phyloP scores from a whole-genome alignment of 2,329 filamentous ascomycete species.

The Monosporascus ibericus region DNA sequence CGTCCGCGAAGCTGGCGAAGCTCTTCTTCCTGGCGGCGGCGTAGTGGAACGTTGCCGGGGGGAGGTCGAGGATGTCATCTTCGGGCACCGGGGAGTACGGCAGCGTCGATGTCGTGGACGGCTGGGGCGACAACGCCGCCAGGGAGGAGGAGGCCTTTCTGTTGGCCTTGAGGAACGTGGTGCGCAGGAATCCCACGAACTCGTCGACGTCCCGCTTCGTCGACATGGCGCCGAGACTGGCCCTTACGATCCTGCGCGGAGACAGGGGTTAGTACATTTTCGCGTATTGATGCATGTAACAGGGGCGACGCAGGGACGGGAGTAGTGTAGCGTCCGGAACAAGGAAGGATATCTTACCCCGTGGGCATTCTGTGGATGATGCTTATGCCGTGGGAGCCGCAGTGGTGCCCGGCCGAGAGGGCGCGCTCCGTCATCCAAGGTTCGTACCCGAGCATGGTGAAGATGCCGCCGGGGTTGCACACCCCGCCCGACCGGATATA shows the following conservation, averaged over 20 bases:
- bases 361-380: constrained; percentile 49
- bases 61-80: background rate
- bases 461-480: constrained; percentile 42
- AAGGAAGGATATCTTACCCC: constrained; percentile 28
- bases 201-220: constrained; percentile 47
- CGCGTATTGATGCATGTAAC: background rate
- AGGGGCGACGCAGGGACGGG: constrained; percentile 6
- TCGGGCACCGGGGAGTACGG: background rate
- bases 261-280: too few relatives aligned
- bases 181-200: constrained; percentile 39
- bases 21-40: background rate
- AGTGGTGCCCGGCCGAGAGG: constrained; percentile 51
- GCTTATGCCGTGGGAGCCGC: constrained; percentile 46
- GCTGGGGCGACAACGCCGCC: constrained; percentile 6
- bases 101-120: constrained; percentile 5
- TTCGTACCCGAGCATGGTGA: constrained; percentile 42
- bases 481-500: constrained; percentile 56
- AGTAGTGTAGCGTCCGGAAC: too few relatives aligned
- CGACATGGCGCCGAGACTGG: constrained; percentile 57
- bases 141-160: constrained; percentile 11
- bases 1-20: constrained; percentile 1
- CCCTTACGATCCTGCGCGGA: constrained; percentile 46
- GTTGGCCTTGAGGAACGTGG: constrained; percentile 27
- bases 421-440: constrained; percentile 49
- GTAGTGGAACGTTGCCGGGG: background rate